A percentile compares a stretch with the other conserved stretches of the same genome.
Evolutionary conservation across 495 filamentous ascomycete species (phyloP).

Genomic region (Chaetomium cochliodes): DNA sequence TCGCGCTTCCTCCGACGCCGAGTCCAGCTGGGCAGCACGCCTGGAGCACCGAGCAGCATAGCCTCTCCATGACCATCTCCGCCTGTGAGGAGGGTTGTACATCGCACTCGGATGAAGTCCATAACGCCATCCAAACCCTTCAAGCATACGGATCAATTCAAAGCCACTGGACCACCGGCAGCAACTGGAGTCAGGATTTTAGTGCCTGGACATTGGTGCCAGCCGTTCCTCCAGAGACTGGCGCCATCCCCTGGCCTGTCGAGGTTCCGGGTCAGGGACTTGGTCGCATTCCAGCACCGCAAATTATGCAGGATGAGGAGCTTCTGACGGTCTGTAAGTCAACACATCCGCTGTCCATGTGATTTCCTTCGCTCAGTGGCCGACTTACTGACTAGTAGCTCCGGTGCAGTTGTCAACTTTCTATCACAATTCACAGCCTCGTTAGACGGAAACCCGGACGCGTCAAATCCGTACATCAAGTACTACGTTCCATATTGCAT

Average conservation of each 20-base stretch:
- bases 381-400: not conserved
- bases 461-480: slow-evolving; percentile 39
- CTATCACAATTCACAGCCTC: slow-evolving; percentile 49
- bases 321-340: slow-evolving; percentile 39
- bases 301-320: slow-evolving; percentile 30
- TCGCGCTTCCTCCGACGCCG: slow-evolving; percentile 17
- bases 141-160: slow-evolving; percentile 23
- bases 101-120: slow-evolving; percentile 33
- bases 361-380: not conserved
- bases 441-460: slow-evolving; percentile 40
- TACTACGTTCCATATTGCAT: slow-evolving; percentile 39
- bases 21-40: slow-evolving; percentile 16
- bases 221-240: not conserved
- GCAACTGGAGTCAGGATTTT: not conserved
- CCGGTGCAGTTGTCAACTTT: slow-evolving; percentile 57
- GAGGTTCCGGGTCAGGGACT: slow-evolving; percentile 17
- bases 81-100: slow-evolving; percentile 33
- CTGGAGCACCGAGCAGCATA: slow-evolving; percentile 27
- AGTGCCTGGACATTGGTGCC: slow-evolving; percentile 18
- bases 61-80: slow-evolving; percentile 19
- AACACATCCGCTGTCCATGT: not conserved
- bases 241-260: slow-evolving; percentile 21
- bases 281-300: slow-evolving; percentile 22
- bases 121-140: slow-evolving; percentile 33
- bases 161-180: slow-evolving; percentile 8